Evolutionary conservation across 31 red algal species (phyloP).

Genomic region (Porphyra umbilicalis): DNA sequence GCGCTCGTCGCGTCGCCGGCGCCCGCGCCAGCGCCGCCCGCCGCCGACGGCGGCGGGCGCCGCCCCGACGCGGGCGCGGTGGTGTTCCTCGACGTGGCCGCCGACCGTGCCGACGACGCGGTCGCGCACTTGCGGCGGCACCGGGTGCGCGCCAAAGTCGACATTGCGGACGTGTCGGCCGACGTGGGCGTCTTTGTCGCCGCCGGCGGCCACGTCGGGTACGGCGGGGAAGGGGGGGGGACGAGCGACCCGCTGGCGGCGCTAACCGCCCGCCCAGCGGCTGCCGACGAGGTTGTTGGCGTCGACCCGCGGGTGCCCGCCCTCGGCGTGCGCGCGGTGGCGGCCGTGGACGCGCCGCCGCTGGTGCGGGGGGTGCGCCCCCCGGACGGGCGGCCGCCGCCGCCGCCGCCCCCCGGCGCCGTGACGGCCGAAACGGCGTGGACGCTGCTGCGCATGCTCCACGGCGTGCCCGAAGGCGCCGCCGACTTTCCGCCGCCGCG

Average conservation of each 20-base stretch:
- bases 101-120: not conserved
- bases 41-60: not conserved
- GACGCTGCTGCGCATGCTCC: conserved; percentile 9
- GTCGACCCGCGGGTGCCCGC: not conserved
- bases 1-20: conserved; percentile 11
- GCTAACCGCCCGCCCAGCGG: not conserved
- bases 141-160: conserved; percentile 27
- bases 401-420: not conserved
- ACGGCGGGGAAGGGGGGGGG: not conserved
- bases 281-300: not conserved
- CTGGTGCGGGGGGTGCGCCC: not conserved
- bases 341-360: not conserved
- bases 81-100: conserved; percentile 29
- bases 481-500: not conserved
- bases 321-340: not conserved
- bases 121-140: conserved; percentile 25
- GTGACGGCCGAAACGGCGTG: not conserved
- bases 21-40: too few relatives aligned
- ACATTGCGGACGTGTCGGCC: conserved; percentile 5
- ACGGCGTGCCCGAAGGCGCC: conserved; percentile 14
- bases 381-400: not conserved
- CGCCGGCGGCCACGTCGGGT: not conserved
- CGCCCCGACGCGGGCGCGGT: not conserved
- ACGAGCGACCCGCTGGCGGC: not conserved
- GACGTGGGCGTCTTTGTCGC: conserved; percentile 3